These are phyloP conservation scores for Lichtheimia hyalospora DNA, from an alignment of 371 early-diverging fungal genomes.

Conservation along the genomic window DNA sequence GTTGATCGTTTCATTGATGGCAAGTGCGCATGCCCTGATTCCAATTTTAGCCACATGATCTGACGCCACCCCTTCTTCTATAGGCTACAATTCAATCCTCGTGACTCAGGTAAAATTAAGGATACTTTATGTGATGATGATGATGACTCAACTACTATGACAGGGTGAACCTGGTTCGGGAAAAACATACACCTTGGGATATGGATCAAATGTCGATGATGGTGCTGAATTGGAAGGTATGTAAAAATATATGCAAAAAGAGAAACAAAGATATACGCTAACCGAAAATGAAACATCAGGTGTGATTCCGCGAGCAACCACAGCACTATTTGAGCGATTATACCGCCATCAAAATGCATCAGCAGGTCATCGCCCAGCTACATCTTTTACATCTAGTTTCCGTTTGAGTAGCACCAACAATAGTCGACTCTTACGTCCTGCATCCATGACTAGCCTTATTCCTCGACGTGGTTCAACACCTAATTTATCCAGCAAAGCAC, in stretches of 20 bases:
- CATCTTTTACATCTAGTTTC: background rate
- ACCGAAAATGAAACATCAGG: conserved; percentile 44
- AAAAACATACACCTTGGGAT: conserved; percentile 99
- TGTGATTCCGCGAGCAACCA: conserved; percentile 89
- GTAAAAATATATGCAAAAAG: background rate
- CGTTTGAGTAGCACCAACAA: background rate
- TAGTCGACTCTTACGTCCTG: conserved; percentile 22
- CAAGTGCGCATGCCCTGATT: conserved; percentile 11
- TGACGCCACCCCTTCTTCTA: background rate
- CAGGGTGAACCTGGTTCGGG: conserved; percentile 92
- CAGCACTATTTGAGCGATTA: conserved; percentile 62
- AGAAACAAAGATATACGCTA: background rate
- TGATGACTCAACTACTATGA: background rate
- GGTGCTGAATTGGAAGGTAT: conserved; percentile 48
- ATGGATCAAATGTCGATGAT: conserved; percentile 44
- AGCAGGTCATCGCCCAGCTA: conserved; percentile 15
- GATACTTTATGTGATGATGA: background rate
- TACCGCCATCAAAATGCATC: background rate
- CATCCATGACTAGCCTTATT: conserved; percentile 21
- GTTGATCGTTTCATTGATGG: conserved; percentile 82
- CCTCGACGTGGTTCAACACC: conserved; percentile 17
- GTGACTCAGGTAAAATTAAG: conserved; percentile 6
- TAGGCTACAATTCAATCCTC: conserved; percentile 10
- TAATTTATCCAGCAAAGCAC: conserved; percentile 4
- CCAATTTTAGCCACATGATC: background rate